Evolutionary conservation across 179 eudicot genomes (phyloP).

Genomic region (Silene coronaria): DNA sequence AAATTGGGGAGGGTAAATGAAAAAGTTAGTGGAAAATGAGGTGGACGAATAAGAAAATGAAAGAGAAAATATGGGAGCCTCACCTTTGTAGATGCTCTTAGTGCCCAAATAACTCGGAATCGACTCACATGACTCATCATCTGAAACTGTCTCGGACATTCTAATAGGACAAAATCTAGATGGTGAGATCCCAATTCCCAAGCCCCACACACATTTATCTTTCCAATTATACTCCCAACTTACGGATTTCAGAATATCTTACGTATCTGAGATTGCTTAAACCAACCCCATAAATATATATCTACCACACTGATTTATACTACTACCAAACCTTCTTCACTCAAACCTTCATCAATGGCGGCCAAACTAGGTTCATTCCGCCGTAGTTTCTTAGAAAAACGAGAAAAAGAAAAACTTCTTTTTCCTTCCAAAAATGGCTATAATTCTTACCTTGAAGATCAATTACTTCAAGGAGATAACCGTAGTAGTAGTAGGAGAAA

Average conservation of each 20-base stretch:
- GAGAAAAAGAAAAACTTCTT: constrained; percentile 25
- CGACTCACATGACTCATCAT: no score
- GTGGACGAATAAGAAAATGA: no score
- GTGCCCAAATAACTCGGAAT: no score
- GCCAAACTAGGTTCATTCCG: constrained; percentile 30
- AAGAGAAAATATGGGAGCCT: no score
- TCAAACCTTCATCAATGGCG: constrained; percentile 12
- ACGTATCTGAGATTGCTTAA: no score
- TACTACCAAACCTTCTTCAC: background rate
- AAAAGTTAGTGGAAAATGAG: no score
- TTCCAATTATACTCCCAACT: no score
- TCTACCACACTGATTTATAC: background rate
- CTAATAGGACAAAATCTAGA: no score
- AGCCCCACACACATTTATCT: background rate
- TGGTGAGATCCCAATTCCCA: background rate
- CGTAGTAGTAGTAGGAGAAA: background rate
- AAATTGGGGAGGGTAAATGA: no score
- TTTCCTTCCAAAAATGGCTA: constrained; percentile 10
- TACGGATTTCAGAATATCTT: no score
- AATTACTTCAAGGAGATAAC: background rate
- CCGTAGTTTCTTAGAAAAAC: constrained; percentile 19
- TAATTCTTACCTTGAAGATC: constrained; percentile 11
- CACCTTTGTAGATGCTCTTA: no score
- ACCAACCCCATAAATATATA: background rate
- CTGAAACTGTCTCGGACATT: no score